Evolutionary conservation across 2,329 filamentous ascomycete species (phyloP).

Genomic region (Pyrenochaeta sp.): DNA sequence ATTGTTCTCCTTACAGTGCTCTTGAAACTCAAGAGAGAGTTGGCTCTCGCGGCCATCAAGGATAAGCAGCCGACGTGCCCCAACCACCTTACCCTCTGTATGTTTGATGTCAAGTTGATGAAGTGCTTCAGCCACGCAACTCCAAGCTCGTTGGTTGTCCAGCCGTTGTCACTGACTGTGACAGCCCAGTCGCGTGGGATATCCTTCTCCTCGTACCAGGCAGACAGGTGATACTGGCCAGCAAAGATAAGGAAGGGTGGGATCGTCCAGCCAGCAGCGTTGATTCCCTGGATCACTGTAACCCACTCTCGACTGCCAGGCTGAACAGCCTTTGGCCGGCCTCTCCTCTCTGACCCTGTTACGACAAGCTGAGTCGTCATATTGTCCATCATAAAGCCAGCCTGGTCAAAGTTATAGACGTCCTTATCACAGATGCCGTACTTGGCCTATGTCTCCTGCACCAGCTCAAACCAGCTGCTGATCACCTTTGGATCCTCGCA

Average conservation of each 20-base stretch:
- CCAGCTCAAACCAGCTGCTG: conserved; percentile 15
- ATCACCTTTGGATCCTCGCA: conserved; percentile 10
- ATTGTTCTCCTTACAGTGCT: conserved; percentile 13
- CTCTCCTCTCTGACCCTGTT: conserved; percentile 17
- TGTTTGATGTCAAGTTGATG: too few species aligned
- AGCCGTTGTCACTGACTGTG: conserved; percentile 9
- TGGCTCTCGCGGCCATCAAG: conserved; percentile 33
- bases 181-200: conserved; percentile 17
- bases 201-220: conserved; percentile 13
- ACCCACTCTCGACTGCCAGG: conserved; percentile 41
- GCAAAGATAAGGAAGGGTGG: conserved; percentile 18
- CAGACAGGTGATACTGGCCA: conserved; percentile 11
- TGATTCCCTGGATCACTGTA: conserved; percentile 31
- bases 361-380: conserved; percentile 15
- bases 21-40: conserved; percentile 43
- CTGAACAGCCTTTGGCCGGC: conserved; percentile 24
- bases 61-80: conserved; percentile 34
- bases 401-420: conserved; percentile 29
- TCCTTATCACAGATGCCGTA: conserved; percentile 17
- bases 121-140: too few species aligned
- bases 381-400: conserved; percentile 20
- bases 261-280: conserved; percentile 12
- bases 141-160: too few species aligned
- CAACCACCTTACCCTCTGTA: too few species aligned
- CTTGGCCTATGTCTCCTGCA: conserved; percentile 11